These are phyloP conservation scores for Priceomyces haplophilus DNA, from an alignment of 805 yeast species.

Conservation along the genomic window DNA sequence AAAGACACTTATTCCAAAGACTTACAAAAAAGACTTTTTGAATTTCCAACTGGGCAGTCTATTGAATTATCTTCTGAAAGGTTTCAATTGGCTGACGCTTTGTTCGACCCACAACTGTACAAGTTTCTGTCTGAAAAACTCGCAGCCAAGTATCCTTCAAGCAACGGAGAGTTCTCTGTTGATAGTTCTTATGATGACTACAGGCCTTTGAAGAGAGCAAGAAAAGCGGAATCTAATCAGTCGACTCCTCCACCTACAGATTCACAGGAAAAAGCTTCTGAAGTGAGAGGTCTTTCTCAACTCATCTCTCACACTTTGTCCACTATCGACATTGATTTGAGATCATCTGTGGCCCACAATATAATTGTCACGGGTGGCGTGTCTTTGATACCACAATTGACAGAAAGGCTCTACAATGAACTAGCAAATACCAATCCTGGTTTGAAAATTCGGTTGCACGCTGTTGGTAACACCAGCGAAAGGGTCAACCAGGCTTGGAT, in stretches of 20 bases:
- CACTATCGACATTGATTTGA: constrained; percentile 71
- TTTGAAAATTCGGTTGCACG: constrained; percentile 76
- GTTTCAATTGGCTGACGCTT: constrained; percentile 62
- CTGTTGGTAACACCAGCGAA: constrained; percentile 75
- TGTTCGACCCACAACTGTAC: constrained; percentile 60
- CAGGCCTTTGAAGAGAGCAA: constrained; percentile 66
- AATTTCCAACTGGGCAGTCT: constrained; percentile 73
- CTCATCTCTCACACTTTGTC: constrained; percentile 55
- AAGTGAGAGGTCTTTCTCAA: constrained; percentile 53
- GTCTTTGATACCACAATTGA: constrained; percentile 75
- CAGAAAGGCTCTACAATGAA: constrained; percentile 72
- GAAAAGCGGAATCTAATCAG: constrained; percentile 38
- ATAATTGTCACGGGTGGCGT: constrained; percentile 84
- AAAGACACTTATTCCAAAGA: constrained; percentile 28
- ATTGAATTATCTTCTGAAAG: constrained; percentile 60
- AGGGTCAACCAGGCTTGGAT: constrained; percentile 84
- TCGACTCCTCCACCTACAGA: constrained; percentile 26
- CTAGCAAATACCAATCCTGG: constrained; percentile 73
- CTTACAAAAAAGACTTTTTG: constrained; percentile 50
- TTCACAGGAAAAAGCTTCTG: constrained; percentile 8
- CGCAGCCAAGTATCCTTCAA: constrained; percentile 28
- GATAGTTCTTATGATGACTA: constrained; percentile 56
- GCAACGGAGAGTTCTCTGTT: constrained; percentile 53
- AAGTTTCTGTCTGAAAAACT: constrained; percentile 24
- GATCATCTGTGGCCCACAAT: constrained; percentile 85